Base-by-base conservation (phyloP, 495 filamentous ascomycete species). In the Cairneyella variabilis region DNA sequence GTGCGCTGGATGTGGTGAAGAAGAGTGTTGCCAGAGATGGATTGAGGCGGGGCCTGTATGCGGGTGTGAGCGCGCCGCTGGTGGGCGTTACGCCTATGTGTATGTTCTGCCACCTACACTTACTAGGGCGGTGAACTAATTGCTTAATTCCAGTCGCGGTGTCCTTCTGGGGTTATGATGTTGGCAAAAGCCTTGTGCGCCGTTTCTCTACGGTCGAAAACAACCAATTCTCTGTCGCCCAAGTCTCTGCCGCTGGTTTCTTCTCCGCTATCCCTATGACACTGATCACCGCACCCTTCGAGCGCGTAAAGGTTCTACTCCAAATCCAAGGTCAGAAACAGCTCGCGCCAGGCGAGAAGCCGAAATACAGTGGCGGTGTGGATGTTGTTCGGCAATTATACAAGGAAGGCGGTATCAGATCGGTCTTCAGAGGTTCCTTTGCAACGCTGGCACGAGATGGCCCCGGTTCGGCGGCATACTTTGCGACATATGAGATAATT, bases 191-290 rank as follows among this genome's bases (percentile, higher is more conserved):
- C 50, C 76, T 99, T 59, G 89, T 97, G 45, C 77, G 82, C 60
- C 72, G 69, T 50, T 68, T 87, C 55, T 86, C 84, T 37, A 77
- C 76, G 6, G 82, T 91, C 25, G 66, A 81, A 17, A 71, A 86
- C 64, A 77, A 85, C 68, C 55, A 61, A 30, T 84, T 88, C 70
- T 85, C 84, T 18, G 88, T 96, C 64, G 86, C 78, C 21, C 93
- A 97, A 69, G 85, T 95, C 74, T 90, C 89, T 25, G 80, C 88
- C 21, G 93, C 93, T 11, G 93, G 93, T 48, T 96, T 96, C 82
- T 96, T 98, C 83, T 92, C 88, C 61, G 93, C 93, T 41, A 89
- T 98, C 54, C 93, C 93, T 59, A 96, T 96, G 91, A 98, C 95
- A 0, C 68, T 90, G 67, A 97, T 98, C 73, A 97, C 93, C 3